phyloP scores from a whole-genome alignment of 805 yeast genomes.

The Sugiyamaella smithiae region DNA sequence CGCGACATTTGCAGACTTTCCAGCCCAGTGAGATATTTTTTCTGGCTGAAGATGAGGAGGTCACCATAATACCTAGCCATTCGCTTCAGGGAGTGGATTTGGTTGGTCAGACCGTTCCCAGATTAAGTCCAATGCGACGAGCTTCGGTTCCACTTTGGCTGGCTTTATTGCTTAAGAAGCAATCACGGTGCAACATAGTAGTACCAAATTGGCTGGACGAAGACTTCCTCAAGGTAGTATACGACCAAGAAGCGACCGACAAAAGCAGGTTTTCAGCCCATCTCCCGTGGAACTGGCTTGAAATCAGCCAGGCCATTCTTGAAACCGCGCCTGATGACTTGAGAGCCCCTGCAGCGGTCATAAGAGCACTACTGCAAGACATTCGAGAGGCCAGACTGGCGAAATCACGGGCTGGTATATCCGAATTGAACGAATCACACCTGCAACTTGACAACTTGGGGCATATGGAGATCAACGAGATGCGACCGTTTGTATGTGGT shows the following conservation, averaged over 20 bases:
- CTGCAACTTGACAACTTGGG: conserved; percentile 80
- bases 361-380: conserved; percentile 74
- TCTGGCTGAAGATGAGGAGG: conserved; percentile 74
- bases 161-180: conserved; percentile 77
- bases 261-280: conserved; percentile 54
- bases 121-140: conserved; percentile 63
- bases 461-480: conserved; percentile 79
- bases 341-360: conserved; percentile 63
- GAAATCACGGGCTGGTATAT: conserved; percentile 77
- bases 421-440: conserved; percentile 75
- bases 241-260: conserved; percentile 63
- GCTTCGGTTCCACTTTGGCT: conserved; percentile 80
- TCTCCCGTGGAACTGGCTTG: conserved; percentile 89
- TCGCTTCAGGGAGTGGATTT: conserved; percentile 61
- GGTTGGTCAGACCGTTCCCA: conserved; percentile 52
- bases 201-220: conserved; percentile 82
- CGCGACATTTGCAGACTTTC: conserved; percentile 51
- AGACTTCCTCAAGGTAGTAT: conserved; percentile 49
- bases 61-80: conserved; percentile 77
- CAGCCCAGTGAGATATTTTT: conserved; percentile 78
- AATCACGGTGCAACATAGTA: conserved; percentile 78
- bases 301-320: conserved; percentile 66
- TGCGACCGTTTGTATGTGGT: conserved; percentile 74
- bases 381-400: conserved; percentile 77
- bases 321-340: conserved; percentile 76